Percentiles rank a stretch among this genome's conserved stretches.
These are phyloP conservation scores for Pyrenophora graminea DNA, from an alignment of 2,329 filamentous ascomycete species.

Conservation along the genomic window DNA sequence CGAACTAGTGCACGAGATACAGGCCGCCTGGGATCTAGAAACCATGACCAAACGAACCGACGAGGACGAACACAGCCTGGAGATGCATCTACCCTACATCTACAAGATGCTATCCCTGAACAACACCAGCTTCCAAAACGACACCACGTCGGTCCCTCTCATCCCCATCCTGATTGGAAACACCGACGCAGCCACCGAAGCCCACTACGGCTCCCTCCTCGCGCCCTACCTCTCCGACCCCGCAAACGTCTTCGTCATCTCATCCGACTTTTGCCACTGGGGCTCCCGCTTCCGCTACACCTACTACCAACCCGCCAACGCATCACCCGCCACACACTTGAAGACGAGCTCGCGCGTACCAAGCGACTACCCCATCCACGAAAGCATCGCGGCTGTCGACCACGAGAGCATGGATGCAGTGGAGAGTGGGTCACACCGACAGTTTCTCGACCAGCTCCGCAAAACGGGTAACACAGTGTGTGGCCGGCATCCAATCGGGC, in stretches of 20 bases:
- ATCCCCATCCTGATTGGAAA: conserved; percentile 86
- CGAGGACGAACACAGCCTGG: conserved; percentile 85
- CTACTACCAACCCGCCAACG: conserved; percentile 66
- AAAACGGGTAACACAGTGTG: conserved; percentile 90
- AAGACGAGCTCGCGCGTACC: conserved; percentile 50
- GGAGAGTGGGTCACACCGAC: conserved; percentile 71
- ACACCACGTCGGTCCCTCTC: conserved; percentile 69
- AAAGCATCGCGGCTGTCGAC: conserved; percentile 82
- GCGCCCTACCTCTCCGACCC: conserved; percentile 77
- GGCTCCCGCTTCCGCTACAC: conserved; percentile 82
- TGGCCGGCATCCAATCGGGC: conserved; percentile 90
- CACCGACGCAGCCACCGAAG: conserved; percentile 69
- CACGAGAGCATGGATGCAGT: conserved; percentile 83
- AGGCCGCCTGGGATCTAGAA: conserved; percentile 34
- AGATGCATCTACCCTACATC: conserved; percentile 96
- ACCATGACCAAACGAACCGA: conserved; percentile 69
- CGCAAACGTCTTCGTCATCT: conserved; percentile 80
- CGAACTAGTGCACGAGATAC: conserved; percentile 55
- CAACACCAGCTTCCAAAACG: conserved; percentile 29
- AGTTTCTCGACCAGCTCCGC: conserved; percentile 70
- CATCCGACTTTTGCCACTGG: conserved; percentile 98
- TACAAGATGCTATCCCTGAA: conserved; percentile 70
- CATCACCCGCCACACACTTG: conserved; percentile 41
- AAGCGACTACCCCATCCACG: conserved; percentile 68
- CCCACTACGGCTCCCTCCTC: conserved; percentile 69